Conservation (phyloP, 768 basidiomycete species). For the Solioccasus polychromus region DNA sequence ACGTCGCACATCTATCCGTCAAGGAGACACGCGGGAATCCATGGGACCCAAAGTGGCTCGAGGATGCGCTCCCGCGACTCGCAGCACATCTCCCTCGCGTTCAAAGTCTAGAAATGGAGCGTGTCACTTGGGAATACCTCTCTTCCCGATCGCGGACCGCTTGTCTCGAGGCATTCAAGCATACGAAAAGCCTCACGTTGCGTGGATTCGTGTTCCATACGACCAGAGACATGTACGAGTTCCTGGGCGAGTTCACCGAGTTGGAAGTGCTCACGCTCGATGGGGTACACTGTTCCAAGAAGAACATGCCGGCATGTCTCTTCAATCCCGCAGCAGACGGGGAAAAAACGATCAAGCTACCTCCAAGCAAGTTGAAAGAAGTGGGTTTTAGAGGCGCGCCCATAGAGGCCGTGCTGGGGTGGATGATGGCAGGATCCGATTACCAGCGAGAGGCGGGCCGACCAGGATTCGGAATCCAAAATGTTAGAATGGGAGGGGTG, state of each 20-base stretch:
- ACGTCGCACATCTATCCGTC: constrained; percentile 32
- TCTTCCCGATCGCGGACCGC: constrained; percentile 24
- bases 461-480: constrained; percentile 15
- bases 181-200: constrained; percentile 17
- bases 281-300: constrained; percentile 25
- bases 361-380: constrained; percentile 22
- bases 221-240: constrained; percentile 24
- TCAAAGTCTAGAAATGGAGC: constrained; percentile 28
- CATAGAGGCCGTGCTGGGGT: constrained; percentile 27
- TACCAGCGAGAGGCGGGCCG: constrained; percentile 10
- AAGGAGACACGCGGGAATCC: constrained; percentile 29
- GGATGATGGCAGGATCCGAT: constrained; percentile 23
- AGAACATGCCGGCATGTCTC: constrained; percentile 11
- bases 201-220: constrained; percentile 26
- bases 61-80: constrained; percentile 27
- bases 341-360: constrained; percentile 10
- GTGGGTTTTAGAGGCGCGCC: constrained; percentile 25
- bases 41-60: constrained; percentile 34
- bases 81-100: constrained; percentile 19
- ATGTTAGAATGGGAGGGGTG: constrained; percentile 28
- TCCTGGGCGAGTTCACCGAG: constrained; percentile 27
- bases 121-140: constrained; percentile 32
- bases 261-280: constrained; percentile 29
- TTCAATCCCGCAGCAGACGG: constrained; percentile 7
- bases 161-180: constrained; percentile 26